These are phyloP conservation scores for Lactarius hengduanensis DNA, from an alignment of 768 basidiomycete genomes.

Conservation along the genomic window DNA sequence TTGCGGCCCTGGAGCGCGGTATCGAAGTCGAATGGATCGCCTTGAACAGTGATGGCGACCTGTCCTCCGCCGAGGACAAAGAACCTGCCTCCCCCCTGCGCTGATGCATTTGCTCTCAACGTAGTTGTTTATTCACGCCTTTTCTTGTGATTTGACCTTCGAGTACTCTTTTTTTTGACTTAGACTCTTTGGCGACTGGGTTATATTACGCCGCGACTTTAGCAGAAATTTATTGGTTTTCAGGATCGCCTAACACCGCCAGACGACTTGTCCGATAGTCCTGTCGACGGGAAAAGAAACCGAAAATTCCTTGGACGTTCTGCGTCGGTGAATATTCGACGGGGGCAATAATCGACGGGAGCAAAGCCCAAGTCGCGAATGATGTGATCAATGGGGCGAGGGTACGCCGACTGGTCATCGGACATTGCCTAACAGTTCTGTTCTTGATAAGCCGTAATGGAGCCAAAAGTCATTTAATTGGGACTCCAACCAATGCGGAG, in stretches of 20 bases:
- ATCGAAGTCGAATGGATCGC: constrained; percentile 72
- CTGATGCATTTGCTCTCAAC: background rate
- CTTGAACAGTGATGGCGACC: constrained; percentile 60
- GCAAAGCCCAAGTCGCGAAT: background rate
- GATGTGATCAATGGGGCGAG: background rate
- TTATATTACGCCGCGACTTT: background rate
- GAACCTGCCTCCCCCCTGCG: constrained; percentile 1
- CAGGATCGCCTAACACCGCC: background rate
- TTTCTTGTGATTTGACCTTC: constrained; percentile 30
- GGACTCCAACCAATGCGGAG: background rate
- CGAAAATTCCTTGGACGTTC: background rate
- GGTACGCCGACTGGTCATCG: background rate
- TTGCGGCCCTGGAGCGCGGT: constrained; percentile 49
- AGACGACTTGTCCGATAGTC: background rate
- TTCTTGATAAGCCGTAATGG: background rate
- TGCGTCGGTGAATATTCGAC: background rate
- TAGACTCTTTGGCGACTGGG: background rate
- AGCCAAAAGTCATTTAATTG: background rate
- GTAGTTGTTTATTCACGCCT: background rate
- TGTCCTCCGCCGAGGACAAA: constrained; percentile 26
- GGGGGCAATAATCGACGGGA: background rate
- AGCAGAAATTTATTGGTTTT: constrained; percentile 1
- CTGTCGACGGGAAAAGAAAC: background rate
- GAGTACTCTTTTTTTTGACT: background rate
- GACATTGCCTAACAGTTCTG: background rate